phyloP scores from a whole-genome alignment of 129 eudicot genomes.

The Apium graveolens region DNA sequence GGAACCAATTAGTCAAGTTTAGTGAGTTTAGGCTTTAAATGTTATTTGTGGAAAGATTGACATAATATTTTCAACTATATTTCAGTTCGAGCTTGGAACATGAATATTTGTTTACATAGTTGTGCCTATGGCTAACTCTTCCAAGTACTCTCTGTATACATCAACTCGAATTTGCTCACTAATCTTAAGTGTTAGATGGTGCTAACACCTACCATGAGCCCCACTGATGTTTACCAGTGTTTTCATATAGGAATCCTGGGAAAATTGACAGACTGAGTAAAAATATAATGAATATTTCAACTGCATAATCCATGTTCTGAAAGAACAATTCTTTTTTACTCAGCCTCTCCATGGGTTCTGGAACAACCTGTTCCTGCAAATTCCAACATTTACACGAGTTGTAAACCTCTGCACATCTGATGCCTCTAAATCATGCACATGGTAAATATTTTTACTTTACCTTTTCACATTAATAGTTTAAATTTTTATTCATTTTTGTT shows the following conservation, averaged over 20 bases:
- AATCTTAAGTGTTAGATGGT: not conserved
- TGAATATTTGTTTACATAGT: not conserved
- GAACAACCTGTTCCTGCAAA: conserved; percentile 26
- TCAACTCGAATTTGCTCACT: too few species aligned
- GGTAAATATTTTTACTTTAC: too few species aligned
- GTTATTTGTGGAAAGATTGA: not conserved
- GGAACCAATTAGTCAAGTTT: not conserved
- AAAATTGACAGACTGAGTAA: conserved; percentile 66
- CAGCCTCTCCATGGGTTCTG: conserved; percentile 31
- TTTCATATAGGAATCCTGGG: conserved; percentile 66
- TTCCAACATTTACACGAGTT: not conserved
- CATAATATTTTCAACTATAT: not conserved
- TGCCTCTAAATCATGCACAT: not conserved
- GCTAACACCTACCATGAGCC: conserved; percentile 53
- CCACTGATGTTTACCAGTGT: conserved; percentile 53
- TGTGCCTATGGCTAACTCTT: not conserved
- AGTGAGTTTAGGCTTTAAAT: not conserved
- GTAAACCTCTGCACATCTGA: not conserved
- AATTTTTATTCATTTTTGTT: too few species aligned
- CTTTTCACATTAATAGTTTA: too few species aligned
- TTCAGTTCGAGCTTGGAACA: not conserved
- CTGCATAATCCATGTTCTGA: conserved; percentile 54
- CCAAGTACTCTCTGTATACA: too few species aligned
- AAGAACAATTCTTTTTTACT: conserved; percentile 35
- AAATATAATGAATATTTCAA: conserved; percentile 54